Conservation (phyloP, 352 stramenopile species). For the Pythium phragmiticola region DNA sequence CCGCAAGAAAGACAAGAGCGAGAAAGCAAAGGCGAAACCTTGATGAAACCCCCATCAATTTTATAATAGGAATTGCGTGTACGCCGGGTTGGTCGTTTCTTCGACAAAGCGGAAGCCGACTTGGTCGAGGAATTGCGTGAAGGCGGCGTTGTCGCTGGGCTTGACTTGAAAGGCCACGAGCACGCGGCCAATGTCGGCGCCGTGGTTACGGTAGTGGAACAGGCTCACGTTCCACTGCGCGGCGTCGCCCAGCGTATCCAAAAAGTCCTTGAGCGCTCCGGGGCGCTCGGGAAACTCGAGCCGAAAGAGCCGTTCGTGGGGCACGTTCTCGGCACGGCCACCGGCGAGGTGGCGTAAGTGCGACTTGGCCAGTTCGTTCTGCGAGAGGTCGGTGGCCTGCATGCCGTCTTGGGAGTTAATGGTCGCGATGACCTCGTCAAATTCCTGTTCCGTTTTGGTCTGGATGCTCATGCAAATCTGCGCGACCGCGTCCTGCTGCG, state of each 20-base stretch:
- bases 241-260: constrained; percentile 76
- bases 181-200: constrained; percentile 96
- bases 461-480: constrained; percentile 97
- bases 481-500: constrained; percentile 67
- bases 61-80: constrained; percentile 80
- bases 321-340: constrained; percentile 79
- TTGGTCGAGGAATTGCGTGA: constrained; percentile 60
- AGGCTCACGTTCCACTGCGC: constrained; percentile 96
- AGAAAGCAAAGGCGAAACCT: constrained; percentile 26
- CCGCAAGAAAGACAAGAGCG: constrained; percentile 41
- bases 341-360: constrained; percentile 96
- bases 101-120: constrained; percentile 81
- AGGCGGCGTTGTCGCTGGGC: constrained; percentile 46
- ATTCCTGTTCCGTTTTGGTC: constrained; percentile 70
- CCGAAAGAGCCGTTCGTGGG: constrained; percentile 94
- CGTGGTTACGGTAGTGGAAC: constrained; percentile 99
- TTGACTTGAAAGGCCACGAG: constrained; percentile 96
- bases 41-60: constrained; percentile 11
- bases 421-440: constrained; percentile 54
- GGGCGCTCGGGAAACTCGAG: constrained; percentile 95
- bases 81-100: constrained; percentile 83
- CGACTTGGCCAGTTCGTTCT: constrained; percentile 96
- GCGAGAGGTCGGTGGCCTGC: constrained; percentile 90
- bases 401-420: constrained; percentile 84
- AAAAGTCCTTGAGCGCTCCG: constrained; percentile 91